Evolutionary conservation across 148 eudicot genomes (phyloP).

Genomic region (Simmondsia chinensis): DNA sequence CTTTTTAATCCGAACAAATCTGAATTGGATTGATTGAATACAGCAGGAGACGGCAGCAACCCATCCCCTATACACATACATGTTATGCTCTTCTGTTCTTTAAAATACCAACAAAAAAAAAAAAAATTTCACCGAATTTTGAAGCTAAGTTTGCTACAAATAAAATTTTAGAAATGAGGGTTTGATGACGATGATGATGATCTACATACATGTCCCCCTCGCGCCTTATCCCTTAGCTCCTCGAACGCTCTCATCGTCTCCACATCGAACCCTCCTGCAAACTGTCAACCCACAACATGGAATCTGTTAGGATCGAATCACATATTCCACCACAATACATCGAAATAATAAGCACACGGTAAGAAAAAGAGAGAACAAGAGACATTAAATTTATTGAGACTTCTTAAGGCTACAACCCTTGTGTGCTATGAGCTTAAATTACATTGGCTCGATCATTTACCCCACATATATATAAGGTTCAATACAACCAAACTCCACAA

Average conservation of each 20-base stretch:
- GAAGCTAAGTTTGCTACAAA: conserved; percentile 85
- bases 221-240: conserved; percentile 87
- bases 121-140: conserved; percentile 15
- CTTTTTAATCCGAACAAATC: too few species aligned
- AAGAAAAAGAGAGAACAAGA: too few species aligned
- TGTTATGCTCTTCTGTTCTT: conserved; percentile 18
- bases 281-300: conserved; percentile 31
- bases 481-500: too few species aligned
- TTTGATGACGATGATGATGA: conserved; percentile 50
- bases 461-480: too few species aligned
- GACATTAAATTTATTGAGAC: too few species aligned
- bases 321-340: not conserved
- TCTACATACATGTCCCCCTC: conserved; percentile 43
- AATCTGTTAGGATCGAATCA: too few species aligned
- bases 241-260: conserved; percentile 96
- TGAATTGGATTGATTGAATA: too few species aligned
- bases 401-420: too few species aligned
- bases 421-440: too few species aligned
- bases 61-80: not conserved
- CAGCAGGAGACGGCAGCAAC: too few species aligned
- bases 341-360: not conserved
- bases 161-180: conserved; percentile 18
- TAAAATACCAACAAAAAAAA: conserved; percentile 31
- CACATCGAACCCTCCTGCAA: conserved; percentile 96
- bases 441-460: too few species aligned